These are phyloP conservation scores for Vigna hirtella DNA, from an alignment of 306 rosid genomes.

Conservation along the genomic window DNA sequence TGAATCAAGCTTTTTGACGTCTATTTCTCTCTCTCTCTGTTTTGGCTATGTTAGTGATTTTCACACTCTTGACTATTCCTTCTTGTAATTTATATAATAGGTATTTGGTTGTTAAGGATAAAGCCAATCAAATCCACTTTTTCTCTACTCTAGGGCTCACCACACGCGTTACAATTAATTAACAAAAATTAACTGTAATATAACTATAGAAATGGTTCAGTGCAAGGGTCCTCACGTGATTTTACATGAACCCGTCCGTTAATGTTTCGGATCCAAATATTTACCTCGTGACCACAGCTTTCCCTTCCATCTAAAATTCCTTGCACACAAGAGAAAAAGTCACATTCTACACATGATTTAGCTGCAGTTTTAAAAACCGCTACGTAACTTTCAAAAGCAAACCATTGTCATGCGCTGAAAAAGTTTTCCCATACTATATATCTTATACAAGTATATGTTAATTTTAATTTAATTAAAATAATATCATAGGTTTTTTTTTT, in stretches of 20 bases:
- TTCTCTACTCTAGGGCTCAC: slow-evolving; percentile 1
- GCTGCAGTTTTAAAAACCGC: background rate
- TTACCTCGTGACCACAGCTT: slow-evolving; percentile 13
- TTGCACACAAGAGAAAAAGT: background rate
- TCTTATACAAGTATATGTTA: too few species aligned
- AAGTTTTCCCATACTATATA: too few species aligned
- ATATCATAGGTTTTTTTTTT: background rate
- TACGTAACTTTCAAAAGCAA: background rate
- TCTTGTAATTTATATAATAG: slow-evolving; percentile 29
- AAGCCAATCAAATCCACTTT: slow-evolving; percentile 40
- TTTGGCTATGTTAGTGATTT: background rate
- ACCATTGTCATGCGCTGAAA: too few species aligned
- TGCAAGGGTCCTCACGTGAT: slow-evolving; percentile 28
- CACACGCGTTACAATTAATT: slow-evolving; percentile 28
- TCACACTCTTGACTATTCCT: background rate
- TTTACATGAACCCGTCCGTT: slow-evolving; percentile 27
- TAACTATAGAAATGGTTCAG: background rate
- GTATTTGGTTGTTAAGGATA: slow-evolving; percentile 27
- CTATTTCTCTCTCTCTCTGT: slow-evolving; percentile 9
- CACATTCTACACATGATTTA: background rate
- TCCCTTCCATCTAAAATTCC: background rate
- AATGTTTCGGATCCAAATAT: slow-evolving; percentile 20
- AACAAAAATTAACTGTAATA: background rate
- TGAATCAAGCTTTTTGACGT: slow-evolving; percentile 6
- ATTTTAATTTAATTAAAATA: background rate